Conservation (phyloP, 371 early-diverging fungal genomes). For the Mortierella sp. region DNA sequence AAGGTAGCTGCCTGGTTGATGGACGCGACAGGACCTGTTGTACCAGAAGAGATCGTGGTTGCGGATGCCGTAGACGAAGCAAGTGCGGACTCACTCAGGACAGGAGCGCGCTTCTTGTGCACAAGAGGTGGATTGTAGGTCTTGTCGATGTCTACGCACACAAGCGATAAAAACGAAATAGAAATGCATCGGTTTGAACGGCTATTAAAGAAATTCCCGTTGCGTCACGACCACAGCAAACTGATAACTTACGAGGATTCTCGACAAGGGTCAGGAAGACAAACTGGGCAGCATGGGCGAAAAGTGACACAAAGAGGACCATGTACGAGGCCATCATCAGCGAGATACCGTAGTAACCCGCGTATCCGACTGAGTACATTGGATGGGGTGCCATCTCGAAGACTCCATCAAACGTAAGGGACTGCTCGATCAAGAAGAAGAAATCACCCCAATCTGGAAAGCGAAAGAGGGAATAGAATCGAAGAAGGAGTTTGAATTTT, state of each 20-base stretch:
- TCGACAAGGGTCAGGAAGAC: conserved; percentile 92
- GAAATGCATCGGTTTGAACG: not conserved
- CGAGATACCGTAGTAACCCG: conserved; percentile 94
- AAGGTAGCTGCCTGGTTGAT: conserved; percentile 34
- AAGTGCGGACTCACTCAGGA: conserved; percentile 31
- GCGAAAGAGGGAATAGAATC: conserved; percentile 1
- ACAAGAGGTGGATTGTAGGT: conserved; percentile 83
- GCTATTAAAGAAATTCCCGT: not conserved
- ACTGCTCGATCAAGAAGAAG: conserved; percentile 92
- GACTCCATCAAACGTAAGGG: conserved; percentile 92
- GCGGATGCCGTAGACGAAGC: not conserved
- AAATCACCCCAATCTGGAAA: conserved; percentile 96
- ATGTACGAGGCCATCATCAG: conserved; percentile 86
- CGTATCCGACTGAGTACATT: conserved; percentile 98
- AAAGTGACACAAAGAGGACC: conserved; percentile 89
- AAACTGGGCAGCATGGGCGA: conserved; percentile 92
- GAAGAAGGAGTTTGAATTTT: conserved; percentile 14
- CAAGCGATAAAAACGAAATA: too few species aligned
- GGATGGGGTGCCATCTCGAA: conserved; percentile 98
- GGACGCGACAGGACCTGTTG: conserved; percentile 1
- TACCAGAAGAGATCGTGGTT: conserved; percentile 6
- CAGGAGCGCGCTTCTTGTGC: conserved; percentile 57
- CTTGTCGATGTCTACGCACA: conserved; percentile 91
- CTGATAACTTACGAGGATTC: conserved; percentile 80
- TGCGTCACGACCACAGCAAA: not conserved